Conservation (phyloP, 495 filamentous ascomycete species). For the Filosporella fistucella region DNA sequence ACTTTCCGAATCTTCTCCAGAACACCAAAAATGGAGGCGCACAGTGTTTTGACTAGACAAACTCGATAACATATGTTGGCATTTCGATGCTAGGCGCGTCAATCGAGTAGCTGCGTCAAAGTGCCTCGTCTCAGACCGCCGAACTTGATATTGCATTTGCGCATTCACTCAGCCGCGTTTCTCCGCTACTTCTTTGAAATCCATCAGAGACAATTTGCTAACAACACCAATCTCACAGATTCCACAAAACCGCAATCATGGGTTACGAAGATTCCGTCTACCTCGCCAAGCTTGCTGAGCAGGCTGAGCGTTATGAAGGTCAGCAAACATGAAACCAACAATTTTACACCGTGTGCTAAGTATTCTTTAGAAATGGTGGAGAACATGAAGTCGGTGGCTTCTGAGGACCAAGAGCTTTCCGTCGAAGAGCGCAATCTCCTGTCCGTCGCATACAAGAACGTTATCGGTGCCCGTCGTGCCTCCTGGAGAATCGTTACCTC, state of each 20-base stretch:
- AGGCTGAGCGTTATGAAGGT: slow-evolving; percentile 99
- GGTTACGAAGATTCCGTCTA: slow-evolving; percentile 99
- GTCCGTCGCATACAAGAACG: slow-evolving; percentile 99
- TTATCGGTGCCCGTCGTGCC: slow-evolving; percentile 96
- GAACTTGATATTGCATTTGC: too few species aligned
- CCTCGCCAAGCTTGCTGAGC: slow-evolving; percentile 99
- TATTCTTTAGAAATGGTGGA: slow-evolving; percentile 88
- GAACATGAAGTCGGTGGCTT: slow-evolving; percentile 99
- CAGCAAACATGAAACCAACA: slow-evolving; percentile 34
- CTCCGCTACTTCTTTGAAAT: too few species aligned
- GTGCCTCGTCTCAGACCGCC: too few species aligned
- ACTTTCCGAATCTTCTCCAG: slow-evolving; percentile 8
- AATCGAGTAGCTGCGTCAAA: too few species aligned
- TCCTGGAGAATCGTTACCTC: slow-evolving; percentile 99
- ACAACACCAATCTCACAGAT: too few species aligned
- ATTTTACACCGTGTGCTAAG: background rate
- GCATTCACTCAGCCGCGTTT: too few species aligned
- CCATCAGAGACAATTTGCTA: too few species aligned
- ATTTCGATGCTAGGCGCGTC: too few species aligned
- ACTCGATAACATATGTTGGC: too few species aligned
- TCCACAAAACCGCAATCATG: slow-evolving; percentile 60
- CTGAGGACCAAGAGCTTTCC: slow-evolving; percentile 93
- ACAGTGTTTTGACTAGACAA: too few species aligned
- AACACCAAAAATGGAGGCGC: too few species aligned
- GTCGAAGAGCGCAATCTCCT: slow-evolving; percentile 99